Evolutionary conservation across 2,329 filamentous ascomycete genomes (phyloP).

Genomic region (Paecilomyces sp.): DNA sequence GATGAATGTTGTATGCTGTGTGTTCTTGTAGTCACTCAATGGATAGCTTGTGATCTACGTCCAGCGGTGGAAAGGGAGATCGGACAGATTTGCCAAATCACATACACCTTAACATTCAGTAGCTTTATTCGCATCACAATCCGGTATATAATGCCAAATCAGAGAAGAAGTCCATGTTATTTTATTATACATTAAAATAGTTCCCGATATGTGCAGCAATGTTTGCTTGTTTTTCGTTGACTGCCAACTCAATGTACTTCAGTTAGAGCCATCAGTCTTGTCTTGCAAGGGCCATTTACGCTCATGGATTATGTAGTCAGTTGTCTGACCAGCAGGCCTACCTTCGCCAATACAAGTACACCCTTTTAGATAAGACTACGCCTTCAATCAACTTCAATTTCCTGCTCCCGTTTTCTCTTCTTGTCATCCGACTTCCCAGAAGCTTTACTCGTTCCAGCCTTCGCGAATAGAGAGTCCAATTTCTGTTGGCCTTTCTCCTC

Average conservation of each 20-base stretch:
- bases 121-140: too few relatives aligned
- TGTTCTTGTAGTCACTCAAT: not conserved
- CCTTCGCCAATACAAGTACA: not conserved
- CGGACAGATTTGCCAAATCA: too few relatives aligned
- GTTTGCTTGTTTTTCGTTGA: not conserved
- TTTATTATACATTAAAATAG: not conserved
- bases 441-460: conserved; percentile 3
- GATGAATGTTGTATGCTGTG: not conserved
- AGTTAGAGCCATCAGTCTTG: too few relatives aligned
- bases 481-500: conserved; percentile 25
- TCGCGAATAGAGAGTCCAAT: conserved; percentile 21
- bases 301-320: too few relatives aligned
- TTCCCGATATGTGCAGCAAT: not conserved
- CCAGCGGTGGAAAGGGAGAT: too few relatives aligned
- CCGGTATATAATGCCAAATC: too few relatives aligned
- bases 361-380: not conserved
- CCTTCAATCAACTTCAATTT: not conserved
- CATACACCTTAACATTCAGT: too few relatives aligned
- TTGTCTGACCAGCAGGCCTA: too few relatives aligned
- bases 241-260: too few relatives aligned
- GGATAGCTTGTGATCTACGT: not conserved
- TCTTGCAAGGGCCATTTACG: too few relatives aligned
- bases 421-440: not conserved
- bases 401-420: conserved; percentile 14
- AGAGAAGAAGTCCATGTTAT: not conserved